Base-by-base conservation (phyloP, 306 rosid genomes). In the Inga laurina region DNA sequence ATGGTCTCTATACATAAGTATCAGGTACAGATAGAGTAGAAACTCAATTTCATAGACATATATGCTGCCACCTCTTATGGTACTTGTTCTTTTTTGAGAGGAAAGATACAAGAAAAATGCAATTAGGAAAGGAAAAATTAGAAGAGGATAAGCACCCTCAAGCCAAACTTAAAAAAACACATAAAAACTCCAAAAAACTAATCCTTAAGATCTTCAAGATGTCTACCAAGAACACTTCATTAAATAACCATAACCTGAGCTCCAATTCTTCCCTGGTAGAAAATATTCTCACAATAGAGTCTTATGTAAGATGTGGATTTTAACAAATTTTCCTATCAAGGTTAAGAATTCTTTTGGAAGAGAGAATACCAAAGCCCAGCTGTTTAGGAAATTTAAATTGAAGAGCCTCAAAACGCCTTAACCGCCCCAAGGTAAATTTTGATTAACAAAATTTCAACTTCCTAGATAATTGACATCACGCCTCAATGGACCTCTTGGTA, bases 371-470 rank as follows among this genome's bases (percentile, higher is more conserved):
- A 5, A 71, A 22, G n/a, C 14, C 56, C 37, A 45, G 2, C 6
- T 22, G 48, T 14, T 24, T 16, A 0, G 14, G 11, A 44, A 22
- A 45, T 44, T 24, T 45, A 72, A 72, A 22, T n/a, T 24, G 6
- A 45, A 10, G 35, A 41, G 74, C 34, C 4, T 71, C 34, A 44
- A 70, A 43, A 41, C 15, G 24, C 52, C 18, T 39, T 70, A 43
- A 39, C 51, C 16, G 6, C 49, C 74, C 27, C 16, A 21, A 39
- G 45, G 51, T 11, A 43, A 11, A 70, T n/a, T n/a, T 70, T 30
- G 76, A 34, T 56, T 74, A 66, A 68, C 68, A 75, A 67, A 56
- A 80, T 32, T 54, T 7, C 59, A 73, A 79, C 65, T 18, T 6
- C 71, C 72, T 84, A 24, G 77, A 74, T 68, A 51, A 39, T 52